These are phyloP conservation scores for Shiraia sp. DNA, from an alignment of 2,329 filamentous ascomycete genomes.

Conservation along the genomic window DNA sequence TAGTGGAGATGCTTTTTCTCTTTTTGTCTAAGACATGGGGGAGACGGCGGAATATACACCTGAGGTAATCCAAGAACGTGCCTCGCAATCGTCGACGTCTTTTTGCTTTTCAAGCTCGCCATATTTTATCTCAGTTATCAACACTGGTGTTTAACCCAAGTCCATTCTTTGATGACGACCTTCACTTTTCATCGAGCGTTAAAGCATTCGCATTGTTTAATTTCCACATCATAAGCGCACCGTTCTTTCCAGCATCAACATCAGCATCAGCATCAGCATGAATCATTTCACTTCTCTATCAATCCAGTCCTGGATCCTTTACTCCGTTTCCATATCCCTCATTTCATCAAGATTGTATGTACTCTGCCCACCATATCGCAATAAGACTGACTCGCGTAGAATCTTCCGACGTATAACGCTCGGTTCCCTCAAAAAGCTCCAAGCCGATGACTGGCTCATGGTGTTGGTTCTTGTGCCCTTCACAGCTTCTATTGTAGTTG, in stretches of 20 bases:
- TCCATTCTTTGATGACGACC: not conserved
- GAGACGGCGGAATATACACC: slow-evolving; percentile 49
- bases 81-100: slow-evolving; percentile 44
- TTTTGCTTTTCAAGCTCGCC: slow-evolving; percentile 1
- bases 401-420: slow-evolving; percentile 26
- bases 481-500: slow-evolving; percentile 21
- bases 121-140: slow-evolving; percentile 1
- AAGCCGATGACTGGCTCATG: slow-evolving; percentile 36
- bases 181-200: not conserved
- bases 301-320: slow-evolving; percentile 30
- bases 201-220: slow-evolving; percentile 29
- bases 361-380: not conserved
- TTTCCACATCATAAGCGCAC: not conserved
- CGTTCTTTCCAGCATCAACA: slow-evolving; percentile 3
- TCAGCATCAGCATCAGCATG: slow-evolving; percentile 4
- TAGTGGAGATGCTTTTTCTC: slow-evolving; percentile 4
- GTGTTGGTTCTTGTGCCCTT: slow-evolving; percentile 25
- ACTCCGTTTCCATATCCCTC: slow-evolving; percentile 23
- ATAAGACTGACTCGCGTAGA: slow-evolving; percentile 10
- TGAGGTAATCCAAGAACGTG: slow-evolving; percentile 47
- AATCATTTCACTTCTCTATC: slow-evolving; percentile 16
- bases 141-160: not conserved
- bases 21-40: not conserved
- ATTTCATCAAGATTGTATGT: slow-evolving; percentile 27
- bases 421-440: slow-evolving; percentile 22